phyloP scores from a whole-genome alignment of 768 basidiomycete species.

The Phlegmacium glaucopus region DNA sequence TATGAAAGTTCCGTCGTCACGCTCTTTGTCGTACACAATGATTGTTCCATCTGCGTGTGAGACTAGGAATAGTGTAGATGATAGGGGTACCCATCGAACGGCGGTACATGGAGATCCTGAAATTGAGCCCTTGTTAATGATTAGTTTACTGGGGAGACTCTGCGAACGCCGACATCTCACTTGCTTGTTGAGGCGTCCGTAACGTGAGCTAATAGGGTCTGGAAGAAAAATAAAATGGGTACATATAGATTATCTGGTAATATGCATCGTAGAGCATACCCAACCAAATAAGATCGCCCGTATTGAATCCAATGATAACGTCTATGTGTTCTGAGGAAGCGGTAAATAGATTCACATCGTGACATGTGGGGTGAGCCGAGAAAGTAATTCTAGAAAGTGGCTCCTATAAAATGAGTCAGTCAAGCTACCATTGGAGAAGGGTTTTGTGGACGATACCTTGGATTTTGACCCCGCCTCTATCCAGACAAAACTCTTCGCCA shows the following conservation, averaged over 20 bases:
- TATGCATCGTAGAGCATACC: slow-evolving; percentile 44
- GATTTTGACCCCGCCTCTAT: slow-evolving; percentile 80
- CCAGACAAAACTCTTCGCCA: slow-evolving; percentile 83
- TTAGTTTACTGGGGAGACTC: slow-evolving; percentile 1
- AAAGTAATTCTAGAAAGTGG: slow-evolving; percentile 83
- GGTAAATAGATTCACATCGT: slow-evolving; percentile 80
- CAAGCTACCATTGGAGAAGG: neutral
- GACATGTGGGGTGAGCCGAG: slow-evolving; percentile 85
- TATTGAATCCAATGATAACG: slow-evolving; percentile 86
- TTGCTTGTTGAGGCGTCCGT: slow-evolving; percentile 86
- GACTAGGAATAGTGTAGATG: slow-evolving; percentile 77
- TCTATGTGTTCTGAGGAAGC: slow-evolving; percentile 79
- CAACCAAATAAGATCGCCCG: slow-evolving; percentile 96
- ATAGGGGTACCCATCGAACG: slow-evolving; percentile 85
- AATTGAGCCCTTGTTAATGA: slow-evolving; percentile 61
- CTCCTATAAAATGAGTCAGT: slow-evolving; percentile 51
- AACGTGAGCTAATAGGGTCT: slow-evolving; percentile 81
- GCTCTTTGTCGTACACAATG: slow-evolving; percentile 87
- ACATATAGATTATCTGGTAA: slow-evolving; percentile 4
- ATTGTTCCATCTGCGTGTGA: slow-evolving; percentile 89
- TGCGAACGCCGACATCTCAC: slow-evolving; percentile 26
- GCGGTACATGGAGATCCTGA: slow-evolving; percentile 81
- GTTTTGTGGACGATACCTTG: slow-evolving; percentile 50
- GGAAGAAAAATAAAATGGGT: slow-evolving; percentile 1
- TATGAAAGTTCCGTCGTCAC: slow-evolving; percentile 78